Base-by-base conservation (phyloP, 139 green algal species). In the Pleodorina starrii region DNA sequence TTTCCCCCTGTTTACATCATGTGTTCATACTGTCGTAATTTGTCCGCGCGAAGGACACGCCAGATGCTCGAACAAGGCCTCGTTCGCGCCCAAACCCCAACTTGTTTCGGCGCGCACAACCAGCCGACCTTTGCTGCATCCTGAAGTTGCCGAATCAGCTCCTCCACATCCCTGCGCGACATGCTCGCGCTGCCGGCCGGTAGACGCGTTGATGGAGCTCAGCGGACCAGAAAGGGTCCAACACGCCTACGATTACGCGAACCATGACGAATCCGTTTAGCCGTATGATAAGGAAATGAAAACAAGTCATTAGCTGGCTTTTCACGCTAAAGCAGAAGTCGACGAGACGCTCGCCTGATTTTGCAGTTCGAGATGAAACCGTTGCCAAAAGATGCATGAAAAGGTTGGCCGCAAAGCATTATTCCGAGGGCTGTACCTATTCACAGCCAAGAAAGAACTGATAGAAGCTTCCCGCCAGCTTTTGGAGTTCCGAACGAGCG, bases 131-230 rank as follows among this genome's bases (percentile, higher is more conserved):
- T 38, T n/a, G 6, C 27, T 25, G n/a, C 81, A 9, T 66, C 81
- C 44, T 42, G 29, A 0, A 87, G 32, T 68, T 87, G 60, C 63
- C 77, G 63, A 16, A 87, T 60, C 2, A 87, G 60, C 40, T 87
- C 81, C 60, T 87, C 81, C 3, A 77, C 23, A 17, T 87, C 81
- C 51, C 29, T 75, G 11, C 79, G 59, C 27, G 79, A 75, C 79
- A 86, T 86, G 10, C 40, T 80, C 40, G 17, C 32, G 43, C 17
- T 54, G 72, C 7, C 72, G 14, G 72, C 23, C 32, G 44, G 27
- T 59, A 66, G 54, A 66, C 2, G 6, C 9, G 54, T 66, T 4
- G 29, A 25, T 66, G 54, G 50, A 25, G 17, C 50, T 60, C 50
- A 60, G 50, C 25, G 7, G 29, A 66, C 7, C 54, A n/a, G n/a